Percentiles rank a stretch among this genome's conserved stretches.
Evolutionary conservation across 2,329 filamentous ascomycete genomes (phyloP).

Genomic region (Fusarium sublunatum): DNA sequence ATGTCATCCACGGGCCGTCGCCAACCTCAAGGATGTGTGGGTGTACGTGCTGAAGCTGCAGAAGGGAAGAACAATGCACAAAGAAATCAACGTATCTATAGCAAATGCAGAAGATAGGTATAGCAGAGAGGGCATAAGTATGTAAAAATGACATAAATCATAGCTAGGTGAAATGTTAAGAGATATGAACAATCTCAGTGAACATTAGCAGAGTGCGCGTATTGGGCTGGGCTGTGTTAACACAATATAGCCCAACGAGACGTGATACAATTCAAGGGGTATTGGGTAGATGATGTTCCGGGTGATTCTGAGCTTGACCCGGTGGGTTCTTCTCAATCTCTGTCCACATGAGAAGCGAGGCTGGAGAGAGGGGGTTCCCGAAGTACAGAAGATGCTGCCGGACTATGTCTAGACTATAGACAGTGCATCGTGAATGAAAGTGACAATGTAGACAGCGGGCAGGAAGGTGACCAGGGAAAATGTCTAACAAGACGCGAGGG

Average conservation of each 20-base stretch:
- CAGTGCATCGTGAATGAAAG: background rate
- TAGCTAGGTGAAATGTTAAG: conserved; percentile 16
- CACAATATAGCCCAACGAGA: background rate
- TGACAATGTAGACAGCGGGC: background rate
- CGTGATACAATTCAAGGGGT: no score
- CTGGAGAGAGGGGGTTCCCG: no score
- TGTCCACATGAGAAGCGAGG: background rate
- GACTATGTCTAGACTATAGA: background rate
- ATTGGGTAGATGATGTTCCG: no score
- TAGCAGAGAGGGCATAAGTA: conserved; percentile 9
- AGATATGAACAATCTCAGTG: conserved; percentile 14
- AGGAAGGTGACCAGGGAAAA: background rate
- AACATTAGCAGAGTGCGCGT: background rate
- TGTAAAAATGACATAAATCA: conserved; percentile 6
- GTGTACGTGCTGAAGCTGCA: conserved; percentile 10
- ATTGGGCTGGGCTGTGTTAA: background rate
- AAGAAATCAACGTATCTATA: conserved; percentile 8
- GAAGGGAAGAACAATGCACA: conserved; percentile 1
- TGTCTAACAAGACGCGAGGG: conserved; percentile 11
- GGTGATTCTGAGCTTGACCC: no score
- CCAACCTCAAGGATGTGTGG: conserved; percentile 6
- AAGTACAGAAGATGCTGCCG: no score
- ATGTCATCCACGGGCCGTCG: conserved; percentile 4
- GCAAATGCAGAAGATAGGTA: conserved; percentile 3
- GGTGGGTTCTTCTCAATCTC: no score